These are phyloP conservation scores for Musa beccarii DNA, from an alignment of 176 grass and related monocot genomes.

Conservation along the genomic window DNA sequence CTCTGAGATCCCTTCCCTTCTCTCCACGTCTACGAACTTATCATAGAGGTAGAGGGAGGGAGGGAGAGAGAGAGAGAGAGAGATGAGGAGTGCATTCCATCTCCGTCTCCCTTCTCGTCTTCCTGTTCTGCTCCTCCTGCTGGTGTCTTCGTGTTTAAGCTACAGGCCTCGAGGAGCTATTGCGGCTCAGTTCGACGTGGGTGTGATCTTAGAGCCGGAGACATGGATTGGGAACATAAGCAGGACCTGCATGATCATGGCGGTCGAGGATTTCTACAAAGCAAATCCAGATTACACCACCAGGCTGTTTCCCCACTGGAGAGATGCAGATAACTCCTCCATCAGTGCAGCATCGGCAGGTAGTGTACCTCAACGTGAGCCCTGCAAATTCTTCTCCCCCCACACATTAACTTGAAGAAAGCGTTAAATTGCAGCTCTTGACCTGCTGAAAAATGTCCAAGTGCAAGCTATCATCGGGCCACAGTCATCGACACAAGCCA, in stretches of 20 bases:
- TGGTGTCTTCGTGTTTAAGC: background rate
- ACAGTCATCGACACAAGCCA: slow-evolving; percentile 51
- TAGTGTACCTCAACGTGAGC: slow-evolving; percentile 7
- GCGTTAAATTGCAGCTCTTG: slow-evolving; percentile 36
- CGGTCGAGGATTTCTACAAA: slow-evolving; percentile 52
- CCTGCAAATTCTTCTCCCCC: background rate
- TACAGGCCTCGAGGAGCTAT: background rate
- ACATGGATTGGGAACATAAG: slow-evolving; percentile 32
- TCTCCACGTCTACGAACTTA: too few species aligned
- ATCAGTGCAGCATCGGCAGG: slow-evolving; percentile 41
- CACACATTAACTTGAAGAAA: too few species aligned
- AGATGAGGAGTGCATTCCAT: too few species aligned
- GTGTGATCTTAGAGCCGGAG: slow-evolving; percentile 38
- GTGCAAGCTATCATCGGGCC: slow-evolving; percentile 71
- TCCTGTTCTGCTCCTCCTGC: background rate
- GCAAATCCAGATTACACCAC: slow-evolving; percentile 26
- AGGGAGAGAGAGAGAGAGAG: too few species aligned
- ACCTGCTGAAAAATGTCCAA: slow-evolving; percentile 62
- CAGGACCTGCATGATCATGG: slow-evolving; percentile 38
- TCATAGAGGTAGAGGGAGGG: too few species aligned
- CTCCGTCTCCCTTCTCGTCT: background rate
- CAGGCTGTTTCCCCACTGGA: slow-evolving; percentile 29
- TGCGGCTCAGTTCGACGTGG: slow-evolving; percentile 27
- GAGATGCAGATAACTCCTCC: slow-evolving; percentile 32
- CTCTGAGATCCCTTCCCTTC: too few species aligned